These are phyloP conservation scores for Excoecaria cochinchinensis DNA, from an alignment of 345 rosid species.

Conservation along the genomic window DNA sequence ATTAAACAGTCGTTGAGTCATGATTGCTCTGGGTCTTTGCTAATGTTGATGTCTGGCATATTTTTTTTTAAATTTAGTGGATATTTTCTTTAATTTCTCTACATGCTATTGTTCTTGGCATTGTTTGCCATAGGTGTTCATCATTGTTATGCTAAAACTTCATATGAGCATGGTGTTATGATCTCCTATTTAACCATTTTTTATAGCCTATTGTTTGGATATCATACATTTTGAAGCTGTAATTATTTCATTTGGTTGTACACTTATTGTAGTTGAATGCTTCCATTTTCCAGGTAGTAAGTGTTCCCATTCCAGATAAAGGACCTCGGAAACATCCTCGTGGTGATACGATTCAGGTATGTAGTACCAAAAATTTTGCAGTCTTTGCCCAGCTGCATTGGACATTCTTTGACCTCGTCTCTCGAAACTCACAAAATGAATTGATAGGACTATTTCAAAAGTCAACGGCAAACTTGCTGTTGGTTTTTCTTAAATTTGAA, in stretches of 20 bases:
- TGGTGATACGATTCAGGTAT: slow-evolving; percentile 89
- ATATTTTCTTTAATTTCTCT: background rate
- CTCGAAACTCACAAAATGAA: no score
- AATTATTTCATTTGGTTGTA: background rate
- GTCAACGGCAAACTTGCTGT: background rate
- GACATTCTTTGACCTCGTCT: background rate
- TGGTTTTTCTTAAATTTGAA: background rate
- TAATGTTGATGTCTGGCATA: no score
- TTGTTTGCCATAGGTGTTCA: background rate
- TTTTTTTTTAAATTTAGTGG: background rate
- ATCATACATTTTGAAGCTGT: background rate
- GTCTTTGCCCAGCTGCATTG: background rate
- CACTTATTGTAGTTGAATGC: background rate
- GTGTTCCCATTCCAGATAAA: slow-evolving; percentile 79
- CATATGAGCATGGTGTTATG: background rate
- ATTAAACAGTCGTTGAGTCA: background rate
- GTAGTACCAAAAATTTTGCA: background rate
- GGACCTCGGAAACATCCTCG: slow-evolving; percentile 95
- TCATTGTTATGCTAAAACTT: background rate
- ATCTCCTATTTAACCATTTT: background rate
- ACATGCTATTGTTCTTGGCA: background rate
- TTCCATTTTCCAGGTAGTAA: slow-evolving; percentile 59
- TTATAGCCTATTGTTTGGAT: background rate
- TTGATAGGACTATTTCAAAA: background rate
- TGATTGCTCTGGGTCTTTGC: background rate